Evolutionary conservation across 345 rosid species (phyloP), one percentile per base, ranked within the genome.

Genomic region (Geranium rotundifolium): DNA sequence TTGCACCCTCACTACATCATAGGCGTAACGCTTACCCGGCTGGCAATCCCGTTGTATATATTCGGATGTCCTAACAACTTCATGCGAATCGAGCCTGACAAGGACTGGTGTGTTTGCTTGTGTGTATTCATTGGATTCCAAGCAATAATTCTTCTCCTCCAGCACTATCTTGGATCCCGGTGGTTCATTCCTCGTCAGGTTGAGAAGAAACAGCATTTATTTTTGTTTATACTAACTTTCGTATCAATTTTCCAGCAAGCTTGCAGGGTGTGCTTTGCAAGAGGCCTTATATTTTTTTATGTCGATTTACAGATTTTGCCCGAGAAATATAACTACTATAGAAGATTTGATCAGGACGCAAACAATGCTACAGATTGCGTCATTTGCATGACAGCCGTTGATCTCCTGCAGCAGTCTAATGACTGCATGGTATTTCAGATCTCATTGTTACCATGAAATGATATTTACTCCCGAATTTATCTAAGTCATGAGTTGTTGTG

Each of bases 141-240:
- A 80, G 90, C 97, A 39, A 82, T 85, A 29, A 59, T 88, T 73
- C 99, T 90, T 70, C 86, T 93, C 65, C 90, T 90, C 68, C 99
- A 93, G 80, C 90, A 90, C 72, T 93, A 86, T 78, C 83, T 88
- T 29, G 99, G 99, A 63, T 88, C 99, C 23, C 83, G 99, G 50
- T 93, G 97, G 83, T 90, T 93, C 79, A 81, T 93, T 73, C 96
- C 99, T 71, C 90, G 74, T 46, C 91, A 93, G 99, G 99, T 93
- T 60, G 67, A 34, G 82, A 67, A 71, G 2, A 13, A 7, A 46
- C 52, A 7, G 41, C 10, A 34, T 34, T 34, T 8, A 34, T 2
- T 46, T 46, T 46, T 7, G 14, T 46, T 3, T 14, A 46, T 46
- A 46, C 52, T 7, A 46, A 7, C 46, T 10, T 10, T 37, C 12